Evolutionary conservation across 1,284 basidiomycete species (phyloP), one percentile per base, ranked within the genome.

Genomic region (Tetrapyrgos nigripes): DNA sequence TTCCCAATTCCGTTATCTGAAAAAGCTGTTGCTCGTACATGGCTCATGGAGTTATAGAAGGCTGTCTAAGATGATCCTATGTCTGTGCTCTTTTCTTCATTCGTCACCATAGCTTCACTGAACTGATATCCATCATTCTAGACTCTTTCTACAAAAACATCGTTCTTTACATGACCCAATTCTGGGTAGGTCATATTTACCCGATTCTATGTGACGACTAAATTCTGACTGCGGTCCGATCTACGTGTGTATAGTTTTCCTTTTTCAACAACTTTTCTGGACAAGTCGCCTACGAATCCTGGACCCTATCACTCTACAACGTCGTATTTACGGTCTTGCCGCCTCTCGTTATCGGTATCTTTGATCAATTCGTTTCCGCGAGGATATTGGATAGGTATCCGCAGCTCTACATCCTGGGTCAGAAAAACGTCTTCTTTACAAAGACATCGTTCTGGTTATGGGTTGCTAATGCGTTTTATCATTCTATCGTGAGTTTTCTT

Each of bases 261-360:
- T 96, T 97, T 83, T 92, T 96, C 83, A 98, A 97, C 81, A 97
- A 96, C 70, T 99, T 98, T 77, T 98, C 96, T 2, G 97, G 97
- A 21, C 97, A 99, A 76, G 96, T 98, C 64, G 92, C 95, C 50
- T 97, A 96, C 73, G 97, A 99, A 78, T 97, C 95, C 21, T 99
- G 97, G 97, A 97, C 97, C 4, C 86, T 99, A 69, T 97, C 94
- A 0, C 81, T 94, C 66, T 96, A 95, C 79, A 96, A 96, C 70
- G 93, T 98, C 66, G 75, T 96, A 50, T 98, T 97, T 79, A 96
- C 95, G 29, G 87, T 99, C 48, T 83, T 99, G 2, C 97, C 97
- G 0, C 97, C 97, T 0, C 83, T 99, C 53, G 97, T 99, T 58
- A 96, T 99, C 64, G 97, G 97, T 48, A 86, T 99, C 59, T 97